phyloP scores from a whole-genome alignment of 768 basidiomycete species.

The Podaxis pistillaris region DNA sequence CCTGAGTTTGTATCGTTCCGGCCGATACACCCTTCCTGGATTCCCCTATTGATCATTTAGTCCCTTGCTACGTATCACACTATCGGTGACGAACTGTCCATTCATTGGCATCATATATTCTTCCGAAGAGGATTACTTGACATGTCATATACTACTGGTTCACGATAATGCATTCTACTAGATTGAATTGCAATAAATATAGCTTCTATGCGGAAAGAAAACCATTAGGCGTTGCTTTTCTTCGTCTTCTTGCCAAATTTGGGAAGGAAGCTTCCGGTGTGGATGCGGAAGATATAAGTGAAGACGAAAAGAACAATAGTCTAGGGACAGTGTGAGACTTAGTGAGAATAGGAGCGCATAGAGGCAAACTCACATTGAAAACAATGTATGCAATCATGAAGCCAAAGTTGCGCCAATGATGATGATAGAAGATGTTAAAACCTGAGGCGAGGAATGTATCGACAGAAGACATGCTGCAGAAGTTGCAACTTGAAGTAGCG shows the following conservation, averaged over 20 bases:
- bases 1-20: too few species aligned
- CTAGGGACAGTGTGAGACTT: constrained; percentile 24
- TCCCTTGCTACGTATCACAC: neutral
- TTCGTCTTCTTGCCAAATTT: constrained; percentile 22
- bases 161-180: neutral
- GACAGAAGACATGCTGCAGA: constrained; percentile 58
- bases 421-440: constrained; percentile 57
- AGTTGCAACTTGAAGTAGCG: constrained; percentile 52
- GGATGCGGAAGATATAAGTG: constrained; percentile 54
- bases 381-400: constrained; percentile 44
- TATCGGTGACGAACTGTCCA: neutral
- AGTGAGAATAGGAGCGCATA: neutral
- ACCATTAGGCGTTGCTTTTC: constrained; percentile 16
- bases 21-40: neutral
- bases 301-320: constrained; percentile 36
- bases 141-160: neutral
- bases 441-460: constrained; percentile 51
- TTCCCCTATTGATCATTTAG: neutral
- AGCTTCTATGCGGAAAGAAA: neutral
- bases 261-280: constrained; percentile 28
- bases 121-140: neutral
- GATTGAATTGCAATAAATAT: neutral
- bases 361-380: constrained; percentile 45
- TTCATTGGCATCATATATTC: too few species aligned
- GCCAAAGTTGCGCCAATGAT: constrained; percentile 56